A percentile compares a stretch with the other conserved stretches of the same genome.
phyloP scores from a whole-genome alignment of 192 early-diverging fungal genomes.

The Rhizoclosmatium sp. region DNA sequence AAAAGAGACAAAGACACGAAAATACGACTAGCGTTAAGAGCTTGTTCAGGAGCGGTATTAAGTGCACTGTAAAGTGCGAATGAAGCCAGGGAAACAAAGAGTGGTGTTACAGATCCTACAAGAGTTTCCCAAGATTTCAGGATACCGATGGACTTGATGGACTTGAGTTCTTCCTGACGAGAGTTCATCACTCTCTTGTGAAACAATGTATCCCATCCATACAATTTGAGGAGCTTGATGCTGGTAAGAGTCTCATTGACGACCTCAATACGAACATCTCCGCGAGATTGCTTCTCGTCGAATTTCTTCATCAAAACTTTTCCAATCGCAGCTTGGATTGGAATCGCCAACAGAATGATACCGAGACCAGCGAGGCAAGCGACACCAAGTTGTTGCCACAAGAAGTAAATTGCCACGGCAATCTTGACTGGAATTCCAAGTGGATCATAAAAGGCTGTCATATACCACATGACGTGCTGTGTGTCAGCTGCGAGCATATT shows the following conservation, averaged over 20 bases:
- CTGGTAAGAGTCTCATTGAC: slow-evolving; percentile 32
- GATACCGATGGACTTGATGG: slow-evolving; percentile 29
- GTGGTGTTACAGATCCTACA: slow-evolving; percentile 24
- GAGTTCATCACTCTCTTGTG: slow-evolving; percentile 20
- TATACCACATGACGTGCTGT: slow-evolving; percentile 34
- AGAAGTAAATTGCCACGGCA: slow-evolving; percentile 13
- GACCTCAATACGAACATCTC: slow-evolving; percentile 31
- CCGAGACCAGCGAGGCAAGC: slow-evolving; percentile 36
- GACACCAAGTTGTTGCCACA: slow-evolving; percentile 41
- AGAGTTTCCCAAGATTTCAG: slow-evolving; percentile 21
- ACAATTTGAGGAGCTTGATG: slow-evolving; percentile 36
- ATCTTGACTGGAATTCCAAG: slow-evolving; percentile 36
- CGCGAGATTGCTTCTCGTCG: slow-evolving; percentile 18
- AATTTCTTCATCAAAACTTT: slow-evolving; percentile 10
- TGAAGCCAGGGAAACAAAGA: slow-evolving; percentile 36
- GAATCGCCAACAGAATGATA: slow-evolving; percentile 34
- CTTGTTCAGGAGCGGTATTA: background rate
- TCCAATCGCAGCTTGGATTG: slow-evolving; percentile 38
- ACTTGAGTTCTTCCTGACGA: slow-evolving; percentile 28
- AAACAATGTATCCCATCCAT: slow-evolving; percentile 38
- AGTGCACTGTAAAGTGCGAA: slow-evolving; percentile 25
- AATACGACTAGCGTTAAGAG: slow-evolving; percentile 28
- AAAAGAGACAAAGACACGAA: slow-evolving; percentile 40
- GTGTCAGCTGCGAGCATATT: slow-evolving; percentile 40
- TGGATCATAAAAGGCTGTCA: slow-evolving; percentile 13